Evolutionary conservation across 176 grass and related monocot genomes (phyloP).

Genomic region (Puya raimondii): DNA sequence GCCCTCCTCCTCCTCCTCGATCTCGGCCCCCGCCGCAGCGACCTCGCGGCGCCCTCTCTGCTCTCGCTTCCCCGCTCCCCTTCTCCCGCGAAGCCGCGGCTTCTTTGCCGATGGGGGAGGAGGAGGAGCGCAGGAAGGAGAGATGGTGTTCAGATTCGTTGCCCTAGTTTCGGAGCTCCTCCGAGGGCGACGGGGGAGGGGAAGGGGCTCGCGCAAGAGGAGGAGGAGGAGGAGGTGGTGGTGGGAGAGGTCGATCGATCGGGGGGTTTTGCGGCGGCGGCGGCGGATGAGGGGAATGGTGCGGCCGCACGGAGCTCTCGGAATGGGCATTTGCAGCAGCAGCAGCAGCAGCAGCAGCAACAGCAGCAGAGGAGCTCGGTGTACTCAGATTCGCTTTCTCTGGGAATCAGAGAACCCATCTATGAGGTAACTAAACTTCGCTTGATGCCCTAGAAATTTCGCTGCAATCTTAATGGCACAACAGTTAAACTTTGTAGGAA

Average conservation of each 20-base stretch:
- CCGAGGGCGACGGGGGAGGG: constrained; percentile 4
- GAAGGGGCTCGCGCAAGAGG: background rate
- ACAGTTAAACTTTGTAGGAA: too few species aligned
- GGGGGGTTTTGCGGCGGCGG: constrained; percentile 3
- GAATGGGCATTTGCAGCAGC: background rate
- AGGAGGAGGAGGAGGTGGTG: constrained; percentile 5
- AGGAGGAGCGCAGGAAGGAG: constrained; percentile 13
- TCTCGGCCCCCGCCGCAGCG: background rate
- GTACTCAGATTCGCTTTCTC: constrained; percentile 55
- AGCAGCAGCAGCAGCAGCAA: background rate
- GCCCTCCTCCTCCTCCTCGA: constrained; percentile 20
- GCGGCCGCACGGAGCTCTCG: background rate
- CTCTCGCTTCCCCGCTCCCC: background rate
- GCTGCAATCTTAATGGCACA: too few species aligned
- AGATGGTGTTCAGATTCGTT: background rate
- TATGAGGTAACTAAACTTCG: constrained; percentile 50
- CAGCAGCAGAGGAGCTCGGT: background rate
- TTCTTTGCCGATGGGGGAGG: constrained; percentile 23
- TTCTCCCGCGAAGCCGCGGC: background rate
- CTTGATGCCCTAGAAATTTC: background rate
- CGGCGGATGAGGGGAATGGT: background rate
- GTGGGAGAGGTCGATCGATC: constrained; percentile 12
- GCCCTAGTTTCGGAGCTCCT: background rate
- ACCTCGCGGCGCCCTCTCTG: constrained; percentile 5
- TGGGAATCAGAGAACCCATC: constrained; percentile 76